Percentiles rank a stretch among this genome's conserved stretches.
These are phyloP conservation scores for Coniosporium apollinis DNA, from an alignment of 495 filamentous ascomycete species.

Conservation along the genomic window DNA sequence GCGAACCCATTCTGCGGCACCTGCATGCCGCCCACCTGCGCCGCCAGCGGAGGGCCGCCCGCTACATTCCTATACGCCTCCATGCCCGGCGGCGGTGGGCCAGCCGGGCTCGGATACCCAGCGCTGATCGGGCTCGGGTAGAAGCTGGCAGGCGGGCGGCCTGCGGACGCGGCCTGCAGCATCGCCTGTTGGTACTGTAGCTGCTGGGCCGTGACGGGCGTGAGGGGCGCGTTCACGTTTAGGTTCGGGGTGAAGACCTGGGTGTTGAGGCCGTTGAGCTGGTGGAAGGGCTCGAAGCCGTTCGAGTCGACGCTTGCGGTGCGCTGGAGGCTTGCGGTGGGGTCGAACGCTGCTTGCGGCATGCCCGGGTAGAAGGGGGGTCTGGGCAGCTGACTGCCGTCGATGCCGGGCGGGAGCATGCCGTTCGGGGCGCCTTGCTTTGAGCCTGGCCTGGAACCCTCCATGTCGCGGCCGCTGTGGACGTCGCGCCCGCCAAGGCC, in stretches of 20 bases:
- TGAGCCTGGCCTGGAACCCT: constrained; percentile 33
- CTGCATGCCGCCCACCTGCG: not conserved
- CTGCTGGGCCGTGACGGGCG: constrained; percentile 34
- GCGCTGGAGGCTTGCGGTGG: constrained; percentile 28
- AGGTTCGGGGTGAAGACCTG: constrained; percentile 33
- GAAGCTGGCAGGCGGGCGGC: constrained; percentile 2
- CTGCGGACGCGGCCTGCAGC: constrained; percentile 21
- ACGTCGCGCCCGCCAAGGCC: constrained; percentile 32
- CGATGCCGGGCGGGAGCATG: constrained; percentile 17
- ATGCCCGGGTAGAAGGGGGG: constrained; percentile 28
- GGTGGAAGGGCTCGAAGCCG: constrained; percentile 34
- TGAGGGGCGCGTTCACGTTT: constrained; percentile 25
- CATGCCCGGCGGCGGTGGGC: constrained; percentile 10
- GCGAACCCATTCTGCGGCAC: constrained; percentile 1
- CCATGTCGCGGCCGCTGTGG: constrained; percentile 15
- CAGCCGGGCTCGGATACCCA: constrained; percentile 8
- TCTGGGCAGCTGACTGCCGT: constrained; percentile 12
- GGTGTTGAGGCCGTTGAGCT: constrained; percentile 30
- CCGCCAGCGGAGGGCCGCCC: not conserved
- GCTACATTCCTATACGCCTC: not conserved
- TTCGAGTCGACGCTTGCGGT: constrained; percentile 40
- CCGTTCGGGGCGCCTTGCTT: constrained; percentile 31
- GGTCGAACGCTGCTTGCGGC: constrained; percentile 25
- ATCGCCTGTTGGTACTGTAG: constrained; percentile 43
- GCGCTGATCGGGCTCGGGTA: constrained; percentile 12